Evolutionary conservation across 106 monocot genomes (phyloP).

Genomic region (Posidonia australis): DNA sequence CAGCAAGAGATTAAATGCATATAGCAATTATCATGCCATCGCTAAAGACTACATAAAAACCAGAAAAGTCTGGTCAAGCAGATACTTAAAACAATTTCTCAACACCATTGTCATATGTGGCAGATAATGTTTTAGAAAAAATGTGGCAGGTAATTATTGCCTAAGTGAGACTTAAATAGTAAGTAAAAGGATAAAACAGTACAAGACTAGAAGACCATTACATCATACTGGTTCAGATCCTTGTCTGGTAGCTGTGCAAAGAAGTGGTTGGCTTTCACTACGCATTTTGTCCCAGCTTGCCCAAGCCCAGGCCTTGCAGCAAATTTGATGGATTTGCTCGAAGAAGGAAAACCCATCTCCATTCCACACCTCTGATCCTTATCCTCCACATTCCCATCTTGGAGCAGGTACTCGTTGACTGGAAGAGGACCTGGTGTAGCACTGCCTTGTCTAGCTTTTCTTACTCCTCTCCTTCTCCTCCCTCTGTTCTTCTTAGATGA

Average conservation of each 20-base stretch:
- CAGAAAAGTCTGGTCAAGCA: no score
- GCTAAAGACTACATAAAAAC: no score
- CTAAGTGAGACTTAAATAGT: no score
- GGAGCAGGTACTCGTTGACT: neutral
- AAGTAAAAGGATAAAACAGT: no score
- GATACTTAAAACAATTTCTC: no score
- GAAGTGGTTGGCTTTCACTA: constrained; percentile 48
- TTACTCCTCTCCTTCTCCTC: constrained; percentile 16
- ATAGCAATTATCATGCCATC: no score
- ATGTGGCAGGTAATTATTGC: no score
- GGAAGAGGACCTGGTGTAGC: constrained; percentile 2
- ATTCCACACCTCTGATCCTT: constrained; percentile 1
- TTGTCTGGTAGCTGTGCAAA: constrained; percentile 30
- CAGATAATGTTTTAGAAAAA: no score
- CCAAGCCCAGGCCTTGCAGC: constrained; percentile 38
- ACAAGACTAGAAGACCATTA: no score
- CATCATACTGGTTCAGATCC: constrained; percentile 45
- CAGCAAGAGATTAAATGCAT: no score
- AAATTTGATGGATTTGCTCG: constrained; percentile 29
- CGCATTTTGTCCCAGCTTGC: constrained; percentile 23
- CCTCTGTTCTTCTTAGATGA: constrained; percentile 14
- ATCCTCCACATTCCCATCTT: constrained; percentile 3
- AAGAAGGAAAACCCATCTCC: constrained; percentile 21
- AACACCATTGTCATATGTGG: no score
- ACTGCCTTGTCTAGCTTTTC: constrained; percentile 15